Evolutionary conservation across 2,329 filamentous ascomycete species (phyloP).

Genomic region (Juglanconis sp.): DNA sequence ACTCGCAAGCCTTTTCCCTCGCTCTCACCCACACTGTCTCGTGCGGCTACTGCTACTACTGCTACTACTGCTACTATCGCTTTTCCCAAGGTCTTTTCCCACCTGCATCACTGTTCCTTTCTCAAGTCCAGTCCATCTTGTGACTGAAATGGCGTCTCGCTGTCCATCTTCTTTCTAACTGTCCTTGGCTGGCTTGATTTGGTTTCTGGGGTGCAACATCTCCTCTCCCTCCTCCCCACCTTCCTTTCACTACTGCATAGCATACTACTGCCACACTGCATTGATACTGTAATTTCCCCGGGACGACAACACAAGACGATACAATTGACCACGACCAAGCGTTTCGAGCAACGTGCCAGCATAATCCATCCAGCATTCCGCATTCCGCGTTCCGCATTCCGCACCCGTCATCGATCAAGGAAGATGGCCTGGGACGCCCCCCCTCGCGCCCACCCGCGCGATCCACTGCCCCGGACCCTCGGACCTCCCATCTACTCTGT

Average conservation of each 20-base stretch:
- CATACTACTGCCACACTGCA: neutral
- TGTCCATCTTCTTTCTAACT: neutral
- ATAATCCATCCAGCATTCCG: constrained; percentile 1
- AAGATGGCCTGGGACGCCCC: constrained; percentile 12
- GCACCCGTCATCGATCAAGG: neutral
- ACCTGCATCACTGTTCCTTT: too few species aligned
- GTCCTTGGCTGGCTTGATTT: constrained; percentile 8
- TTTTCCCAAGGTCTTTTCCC: neutral
- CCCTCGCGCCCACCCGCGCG: neutral
- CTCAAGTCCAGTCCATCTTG: neutral
- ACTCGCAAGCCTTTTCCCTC: neutral
- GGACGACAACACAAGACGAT: neutral
- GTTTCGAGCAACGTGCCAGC: neutral
- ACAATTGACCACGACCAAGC: neutral
- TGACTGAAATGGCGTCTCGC: constrained; percentile 5
- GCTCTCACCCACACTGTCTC: neutral
- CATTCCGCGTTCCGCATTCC: neutral
- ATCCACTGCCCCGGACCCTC: constrained; percentile 8
- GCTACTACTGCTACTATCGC: neutral
- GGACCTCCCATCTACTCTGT: neutral
- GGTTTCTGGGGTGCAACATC: neutral
- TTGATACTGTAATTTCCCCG: neutral
- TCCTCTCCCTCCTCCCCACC: neutral
- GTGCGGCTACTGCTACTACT: neutral
- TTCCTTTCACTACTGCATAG: neutral